phyloP scores from a whole-genome alignment of 371 early-diverging fungal genomes.

The Syncephalastrum racemosum region DNA sequence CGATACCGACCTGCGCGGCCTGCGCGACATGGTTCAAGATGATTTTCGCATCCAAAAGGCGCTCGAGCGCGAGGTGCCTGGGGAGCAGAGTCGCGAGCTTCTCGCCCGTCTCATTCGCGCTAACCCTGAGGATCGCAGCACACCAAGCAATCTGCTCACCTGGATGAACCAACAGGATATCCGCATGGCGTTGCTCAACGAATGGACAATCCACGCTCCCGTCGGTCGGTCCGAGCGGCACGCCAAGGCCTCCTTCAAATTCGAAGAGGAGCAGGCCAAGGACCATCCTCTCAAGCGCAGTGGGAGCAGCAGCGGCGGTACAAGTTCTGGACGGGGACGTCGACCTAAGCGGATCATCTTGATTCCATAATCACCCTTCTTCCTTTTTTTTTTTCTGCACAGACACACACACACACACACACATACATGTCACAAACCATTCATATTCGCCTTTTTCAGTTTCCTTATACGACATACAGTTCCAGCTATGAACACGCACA shows the following conservation, averaged over 20 bases:
- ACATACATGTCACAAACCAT: no score
- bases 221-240: slow-evolving; percentile 32
- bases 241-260: slow-evolving; percentile 18
- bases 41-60: slow-evolving; percentile 49
- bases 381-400: no score
- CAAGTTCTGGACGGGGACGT: background rate
- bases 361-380: slow-evolving; percentile 2
- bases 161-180: slow-evolving; percentile 36
- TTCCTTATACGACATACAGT: no score
- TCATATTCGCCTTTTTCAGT: no score
- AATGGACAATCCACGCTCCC: slow-evolving; percentile 42
- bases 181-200: slow-evolving; percentile 28
- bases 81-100: slow-evolving; percentile 44
- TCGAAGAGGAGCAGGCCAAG: slow-evolving; percentile 17
- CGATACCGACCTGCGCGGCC: slow-evolving; percentile 55
- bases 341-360: background rate
- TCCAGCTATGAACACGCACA: no score
- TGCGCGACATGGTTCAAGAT: slow-evolving; percentile 55
- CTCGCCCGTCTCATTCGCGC: slow-evolving; percentile 48
- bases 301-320: background rate
- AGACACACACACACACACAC: no score
- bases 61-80: slow-evolving; percentile 51
- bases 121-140: slow-evolving; percentile 43
- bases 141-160: slow-evolving; percentile 37
- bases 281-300: slow-evolving; percentile 1